Percentiles rank a stretch among this genome's conserved stretches.
Evolutionary conservation across 805 yeast species (phyloP).

Genomic region (Kuraishia molischiana): DNA sequence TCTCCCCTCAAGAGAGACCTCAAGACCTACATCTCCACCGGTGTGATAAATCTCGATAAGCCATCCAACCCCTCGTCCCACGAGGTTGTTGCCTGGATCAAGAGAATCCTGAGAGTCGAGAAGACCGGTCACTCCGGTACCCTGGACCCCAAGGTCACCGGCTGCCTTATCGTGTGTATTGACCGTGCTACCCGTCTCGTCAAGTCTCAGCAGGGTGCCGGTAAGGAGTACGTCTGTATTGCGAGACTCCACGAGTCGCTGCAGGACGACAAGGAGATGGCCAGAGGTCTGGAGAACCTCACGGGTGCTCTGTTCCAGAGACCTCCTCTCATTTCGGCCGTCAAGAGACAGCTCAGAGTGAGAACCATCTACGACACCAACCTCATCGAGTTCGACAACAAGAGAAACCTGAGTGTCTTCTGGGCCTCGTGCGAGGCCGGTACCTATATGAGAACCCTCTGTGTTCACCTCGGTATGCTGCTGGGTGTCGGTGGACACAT

Average conservation of each 20-base stretch:
- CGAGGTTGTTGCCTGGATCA: conserved; percentile 99
- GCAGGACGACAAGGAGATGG: conserved; percentile 79
- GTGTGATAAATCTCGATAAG: conserved; percentile 95
- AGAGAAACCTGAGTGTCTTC: conserved; percentile 94
- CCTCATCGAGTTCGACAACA: conserved; percentile 91
- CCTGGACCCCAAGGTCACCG: conserved; percentile 93
- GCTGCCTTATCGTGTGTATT: conserved; percentile 95
- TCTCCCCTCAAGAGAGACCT: conserved; percentile 92
- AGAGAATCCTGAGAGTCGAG: conserved; percentile 89
- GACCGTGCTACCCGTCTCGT: conserved; percentile 98
- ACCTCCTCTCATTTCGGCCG: conserved; percentile 98
- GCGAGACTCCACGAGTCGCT: conserved; percentile 91
- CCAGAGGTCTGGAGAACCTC: conserved; percentile 80
- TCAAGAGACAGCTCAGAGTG: conserved; percentile 96
- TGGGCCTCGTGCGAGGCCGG: conserved; percentile 99
- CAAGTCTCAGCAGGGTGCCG: conserved; percentile 99
- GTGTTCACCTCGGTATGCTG: conserved; percentile 98
- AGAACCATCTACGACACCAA: conserved; percentile 96
- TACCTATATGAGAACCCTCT: conserved; percentile 97
- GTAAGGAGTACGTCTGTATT: conserved; percentile 98
- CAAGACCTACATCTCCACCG: conserved; percentile 81
- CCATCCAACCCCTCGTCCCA: conserved; percentile 98
- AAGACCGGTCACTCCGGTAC: conserved; percentile 99
- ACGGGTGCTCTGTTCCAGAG: conserved; percentile 99
- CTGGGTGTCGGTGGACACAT: conserved; percentile 99